Percentiles rank a stretch among this genome's conserved stretches.
Conservation (phyloP, 768 basidiomycete genomes). For the Calocera viscosa region DNA sequence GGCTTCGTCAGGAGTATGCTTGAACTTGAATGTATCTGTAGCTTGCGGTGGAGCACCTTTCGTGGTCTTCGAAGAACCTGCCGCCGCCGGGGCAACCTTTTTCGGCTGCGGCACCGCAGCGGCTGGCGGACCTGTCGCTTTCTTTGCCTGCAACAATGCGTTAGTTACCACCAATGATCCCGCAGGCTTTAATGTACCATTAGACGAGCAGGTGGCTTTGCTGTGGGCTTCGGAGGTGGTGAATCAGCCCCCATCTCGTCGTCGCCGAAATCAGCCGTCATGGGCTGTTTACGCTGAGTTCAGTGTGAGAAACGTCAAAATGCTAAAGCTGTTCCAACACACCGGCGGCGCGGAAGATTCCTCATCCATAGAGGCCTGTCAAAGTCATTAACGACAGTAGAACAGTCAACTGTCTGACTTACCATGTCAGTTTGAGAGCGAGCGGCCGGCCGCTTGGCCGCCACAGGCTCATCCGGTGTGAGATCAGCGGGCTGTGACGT, state of each 20-base stretch:
- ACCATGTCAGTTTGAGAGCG: too few species aligned
- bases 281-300: neutral
- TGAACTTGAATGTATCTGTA: constrained; percentile 82
- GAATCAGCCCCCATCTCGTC: neutral
- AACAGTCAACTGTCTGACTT: too few species aligned
- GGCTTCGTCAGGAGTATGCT: constrained; percentile 83
- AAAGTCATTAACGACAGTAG: too few species aligned
- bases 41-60: constrained; percentile 19
- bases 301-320: neutral
- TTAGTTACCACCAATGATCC: neutral
- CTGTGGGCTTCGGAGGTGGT: constrained; percentile 12
- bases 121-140: constrained; percentile 18
- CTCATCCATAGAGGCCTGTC: neutral
- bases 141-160: neutral
- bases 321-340: neutral
- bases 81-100: constrained; percentile 31
- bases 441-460: too few species aligned
- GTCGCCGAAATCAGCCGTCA: neutral
- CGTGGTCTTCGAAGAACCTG: neutral
- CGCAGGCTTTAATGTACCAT: neutral
- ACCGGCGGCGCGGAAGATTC: neutral
- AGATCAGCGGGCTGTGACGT: too few species aligned
- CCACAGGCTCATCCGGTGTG: too few species aligned
- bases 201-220: constrained; percentile 16
- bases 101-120: constrained; percentile 23